Evolutionary conservation across 2,329 filamentous ascomycete species (phyloP).

Genomic region (Colletotrichum simmondsii): DNA sequence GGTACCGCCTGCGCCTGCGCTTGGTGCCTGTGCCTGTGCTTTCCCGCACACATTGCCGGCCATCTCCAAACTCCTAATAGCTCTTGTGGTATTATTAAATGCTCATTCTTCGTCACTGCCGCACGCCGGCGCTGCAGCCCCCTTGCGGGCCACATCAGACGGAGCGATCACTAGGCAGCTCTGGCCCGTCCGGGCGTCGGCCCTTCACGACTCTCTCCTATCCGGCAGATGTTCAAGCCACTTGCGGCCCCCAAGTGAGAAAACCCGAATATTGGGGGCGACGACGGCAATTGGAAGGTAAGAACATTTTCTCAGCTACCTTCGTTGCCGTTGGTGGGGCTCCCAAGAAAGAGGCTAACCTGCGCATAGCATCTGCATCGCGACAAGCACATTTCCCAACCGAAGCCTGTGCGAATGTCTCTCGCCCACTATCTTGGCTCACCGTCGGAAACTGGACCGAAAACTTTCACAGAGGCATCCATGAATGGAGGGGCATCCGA

Average conservation of each 20-base stretch:
- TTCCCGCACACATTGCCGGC: not conserved
- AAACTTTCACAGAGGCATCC: not conserved
- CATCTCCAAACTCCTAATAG: slow-evolving; percentile 20
- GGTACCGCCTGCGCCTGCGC: slow-evolving; percentile 14
- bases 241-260: slow-evolving; percentile 3
- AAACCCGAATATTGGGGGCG: slow-evolving; percentile 11
- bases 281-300: not conserved
- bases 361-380: not conserved
- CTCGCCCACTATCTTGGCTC: slow-evolving; percentile 12
- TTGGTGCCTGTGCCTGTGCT: slow-evolving; percentile 16
- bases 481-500: slow-evolving; percentile 6
- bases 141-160: slow-evolving; percentile 15
- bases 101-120: slow-evolving; percentile 19
- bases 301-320: not conserved
- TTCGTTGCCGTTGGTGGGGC: slow-evolving; percentile 4
- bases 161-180: not conserved
- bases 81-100: slow-evolving; percentile 14
- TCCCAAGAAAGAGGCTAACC: not conserved
- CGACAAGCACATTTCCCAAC: not conserved
- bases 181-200: slow-evolving; percentile 1
- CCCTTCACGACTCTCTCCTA: not conserved
- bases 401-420: slow-evolving; percentile 22
- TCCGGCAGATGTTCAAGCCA: slow-evolving; percentile 12
- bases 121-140: slow-evolving; percentile 4
- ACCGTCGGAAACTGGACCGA: slow-evolving; percentile 24